Conservation (phyloP, 2,329 filamentous ascomycete species). For the Pseudopyrenochaeta lycopersici region DNA sequence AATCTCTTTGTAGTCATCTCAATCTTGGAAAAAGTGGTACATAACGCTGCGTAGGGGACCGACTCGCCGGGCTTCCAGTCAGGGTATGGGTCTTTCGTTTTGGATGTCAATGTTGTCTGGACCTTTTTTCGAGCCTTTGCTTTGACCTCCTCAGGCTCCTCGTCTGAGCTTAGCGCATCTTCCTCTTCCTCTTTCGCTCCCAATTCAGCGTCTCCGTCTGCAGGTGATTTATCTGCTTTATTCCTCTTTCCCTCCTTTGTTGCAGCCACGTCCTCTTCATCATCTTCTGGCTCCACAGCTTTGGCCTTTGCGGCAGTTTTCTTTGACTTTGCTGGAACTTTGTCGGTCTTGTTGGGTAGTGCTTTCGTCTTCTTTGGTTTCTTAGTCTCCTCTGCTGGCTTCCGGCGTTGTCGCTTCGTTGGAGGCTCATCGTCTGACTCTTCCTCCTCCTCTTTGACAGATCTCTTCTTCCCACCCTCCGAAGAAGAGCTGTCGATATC, state of each 20-base stretch:
- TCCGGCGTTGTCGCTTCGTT: constrained; percentile 46
- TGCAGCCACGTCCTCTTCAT: constrained; percentile 26
- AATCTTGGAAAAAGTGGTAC: constrained; percentile 91
- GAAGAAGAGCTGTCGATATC: constrained; percentile 34
- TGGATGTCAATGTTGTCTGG: constrained; percentile 76
- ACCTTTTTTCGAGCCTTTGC: constrained; percentile 82
- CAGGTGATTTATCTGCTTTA: constrained; percentile 31
- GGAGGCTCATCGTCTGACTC: constrained; percentile 50
- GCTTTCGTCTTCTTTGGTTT: constrained; percentile 28
- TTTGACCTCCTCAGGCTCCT: constrained; percentile 74
- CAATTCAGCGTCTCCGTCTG: constrained; percentile 30
- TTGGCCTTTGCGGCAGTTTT: constrained; percentile 27
- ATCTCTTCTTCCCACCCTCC: constrained; percentile 42
- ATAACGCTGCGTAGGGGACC: constrained; percentile 93
- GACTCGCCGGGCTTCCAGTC: constrained; percentile 92
- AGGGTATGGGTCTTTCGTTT: constrained; percentile 82
- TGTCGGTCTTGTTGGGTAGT: constrained; percentile 29
- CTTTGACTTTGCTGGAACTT: constrained; percentile 24
- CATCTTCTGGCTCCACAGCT: constrained; percentile 26
- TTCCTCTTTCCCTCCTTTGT: constrained; percentile 26
- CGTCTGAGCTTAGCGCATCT: constrained; percentile 62
- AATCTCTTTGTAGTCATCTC: constrained; percentile 94
- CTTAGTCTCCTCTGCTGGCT: constrained; percentile 30
- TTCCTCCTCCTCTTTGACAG: constrained; percentile 38
- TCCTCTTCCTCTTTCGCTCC: constrained; percentile 45